Conservation (phyloP, 2,329 filamentous ascomycete species). For the Trichoderma endophyticum region DNA sequence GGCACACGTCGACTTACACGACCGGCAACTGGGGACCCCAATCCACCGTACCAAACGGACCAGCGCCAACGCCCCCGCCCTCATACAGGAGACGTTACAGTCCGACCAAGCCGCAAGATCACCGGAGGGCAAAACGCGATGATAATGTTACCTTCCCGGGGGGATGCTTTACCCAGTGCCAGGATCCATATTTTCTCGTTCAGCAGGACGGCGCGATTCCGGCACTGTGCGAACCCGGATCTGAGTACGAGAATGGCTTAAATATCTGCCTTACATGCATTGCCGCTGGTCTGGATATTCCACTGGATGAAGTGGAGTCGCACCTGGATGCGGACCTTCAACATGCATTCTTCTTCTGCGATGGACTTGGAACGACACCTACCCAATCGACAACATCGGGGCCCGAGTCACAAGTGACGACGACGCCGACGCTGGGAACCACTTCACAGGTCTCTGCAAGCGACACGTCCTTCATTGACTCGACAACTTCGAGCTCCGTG, state of each 20-base stretch:
- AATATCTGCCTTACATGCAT: slow-evolving; percentile 45
- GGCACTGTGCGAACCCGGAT: slow-evolving; percentile 42
- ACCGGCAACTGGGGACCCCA: slow-evolving; percentile 58
- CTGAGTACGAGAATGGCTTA: slow-evolving; percentile 40
- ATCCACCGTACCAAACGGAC: slow-evolving; percentile 40
- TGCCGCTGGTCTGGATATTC: slow-evolving; percentile 22
- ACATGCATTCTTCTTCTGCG: slow-evolving; percentile 41
- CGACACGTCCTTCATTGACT: background rate
- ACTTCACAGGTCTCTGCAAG: slow-evolving; percentile 28
- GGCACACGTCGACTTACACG: slow-evolving; percentile 42
- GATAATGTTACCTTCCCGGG: slow-evolving; percentile 39
- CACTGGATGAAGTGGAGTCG: slow-evolving; percentile 4
- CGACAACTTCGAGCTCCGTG: background rate
- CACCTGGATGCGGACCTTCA: background rate
- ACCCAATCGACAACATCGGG: slow-evolving; percentile 18
- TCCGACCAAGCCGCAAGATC: slow-evolving; percentile 16
- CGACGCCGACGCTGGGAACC: slow-evolving; percentile 25
- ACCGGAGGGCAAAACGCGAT: slow-evolving; percentile 38
- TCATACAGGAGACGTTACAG: background rate
- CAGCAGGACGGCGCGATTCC: slow-evolving; percentile 46
- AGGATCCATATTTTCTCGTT: slow-evolving; percentile 46
- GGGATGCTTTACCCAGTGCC: slow-evolving; percentile 53
- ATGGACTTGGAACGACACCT: slow-evolving; percentile 24
- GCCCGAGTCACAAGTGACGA: slow-evolving; percentile 27
- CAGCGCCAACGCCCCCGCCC: slow-evolving; percentile 21